Evolutionary conservation across 2,329 filamentous ascomycete species (phyloP).

Genomic region (Rachicladosporium sp.): DNA sequence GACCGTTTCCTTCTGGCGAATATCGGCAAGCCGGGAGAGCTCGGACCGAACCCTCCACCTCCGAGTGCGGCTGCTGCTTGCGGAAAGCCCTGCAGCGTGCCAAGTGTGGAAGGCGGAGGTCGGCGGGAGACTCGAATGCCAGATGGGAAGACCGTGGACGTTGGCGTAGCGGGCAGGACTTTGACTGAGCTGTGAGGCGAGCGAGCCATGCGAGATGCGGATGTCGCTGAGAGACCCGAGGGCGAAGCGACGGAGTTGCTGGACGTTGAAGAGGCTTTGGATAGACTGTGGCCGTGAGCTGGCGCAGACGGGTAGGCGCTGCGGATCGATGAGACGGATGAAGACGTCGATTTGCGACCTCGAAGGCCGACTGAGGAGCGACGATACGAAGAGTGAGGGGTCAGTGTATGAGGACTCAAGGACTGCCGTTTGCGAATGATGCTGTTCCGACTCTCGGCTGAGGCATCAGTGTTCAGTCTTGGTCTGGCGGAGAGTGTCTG

Average conservation of each 20-base stretch:
- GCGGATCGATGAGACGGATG: constrained; percentile 83
- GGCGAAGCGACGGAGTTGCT: constrained; percentile 52
- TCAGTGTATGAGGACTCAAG: constrained; percentile 68
- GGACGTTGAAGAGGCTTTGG: constrained; percentile 87
- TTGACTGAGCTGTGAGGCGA: constrained; percentile 87
- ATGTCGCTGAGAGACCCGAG: constrained; percentile 34
- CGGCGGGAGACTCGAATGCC: constrained; percentile 57
- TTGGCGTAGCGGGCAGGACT: constrained; percentile 84
- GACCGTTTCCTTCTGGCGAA: constrained; percentile 75
- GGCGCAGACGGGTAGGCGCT: constrained; percentile 65
- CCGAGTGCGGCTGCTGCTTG: constrained; percentile 15
- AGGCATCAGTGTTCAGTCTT: constrained; percentile 30
- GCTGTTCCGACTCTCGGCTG: constrained; percentile 19
- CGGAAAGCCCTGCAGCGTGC: constrained; percentile 16
- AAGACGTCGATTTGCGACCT: constrained; percentile 90
- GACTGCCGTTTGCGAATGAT: constrained; percentile 32
- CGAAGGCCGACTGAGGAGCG: constrained; percentile 67
- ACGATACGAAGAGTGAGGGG: constrained; percentile 74
- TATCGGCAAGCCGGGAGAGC: constrained; percentile 46
- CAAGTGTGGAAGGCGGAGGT: constrained; percentile 20
- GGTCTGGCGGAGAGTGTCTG: constrained; percentile 29
- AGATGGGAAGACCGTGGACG: constrained; percentile 59
- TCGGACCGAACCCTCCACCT: constrained; percentile 8
- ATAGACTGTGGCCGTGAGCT: constrained; percentile 66
- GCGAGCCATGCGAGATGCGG: constrained; percentile 49